phyloP scores from a whole-genome alignment of 768 basidiomycete genomes.

The Psilocybe cyanescens region DNA sequence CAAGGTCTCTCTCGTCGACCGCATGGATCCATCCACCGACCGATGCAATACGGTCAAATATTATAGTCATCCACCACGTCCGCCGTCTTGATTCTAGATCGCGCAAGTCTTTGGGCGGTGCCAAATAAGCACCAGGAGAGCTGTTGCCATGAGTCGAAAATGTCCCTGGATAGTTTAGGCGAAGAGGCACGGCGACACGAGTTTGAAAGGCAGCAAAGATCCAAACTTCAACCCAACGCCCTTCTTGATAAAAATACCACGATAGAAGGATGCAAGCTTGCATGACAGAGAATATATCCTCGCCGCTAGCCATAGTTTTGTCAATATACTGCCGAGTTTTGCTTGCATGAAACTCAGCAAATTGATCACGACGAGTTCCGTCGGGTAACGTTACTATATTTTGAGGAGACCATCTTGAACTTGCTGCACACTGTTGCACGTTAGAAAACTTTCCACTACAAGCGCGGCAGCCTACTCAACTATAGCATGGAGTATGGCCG shows the following conservation, averaged over 20 bases:
- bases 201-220: slow-evolving; percentile 88
- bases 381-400: slow-evolving; percentile 69
- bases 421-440: slow-evolving; percentile 68
- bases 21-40: slow-evolving; percentile 88
- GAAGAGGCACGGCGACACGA: slow-evolving; percentile 78
- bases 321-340: slow-evolving; percentile 90
- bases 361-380: slow-evolving; percentile 79
- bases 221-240: slow-evolving; percentile 91
- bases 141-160: slow-evolving; percentile 69
- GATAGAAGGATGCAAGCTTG: slow-evolving; percentile 86
- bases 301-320: slow-evolving; percentile 87
- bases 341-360: slow-evolving; percentile 85
- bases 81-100: slow-evolving; percentile 81
- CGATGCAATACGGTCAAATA: slow-evolving; percentile 83
- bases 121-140: slow-evolving; percentile 79
- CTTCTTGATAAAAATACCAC: slow-evolving; percentile 93
- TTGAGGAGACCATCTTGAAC: slow-evolving; percentile 82
- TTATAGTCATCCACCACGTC: slow-evolving; percentile 91
- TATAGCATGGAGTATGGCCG: slow-evolving; percentile 90
- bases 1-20: slow-evolving; percentile 82
- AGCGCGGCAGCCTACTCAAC: slow-evolving; percentile 47
- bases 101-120: slow-evolving; percentile 74
- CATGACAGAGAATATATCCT: slow-evolving; percentile 86
- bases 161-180: slow-evolving; percentile 86
- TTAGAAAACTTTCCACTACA: slow-evolving; percentile 9